Conservation (phyloP, 2,329 filamentous ascomycete species). For the Trichophyton schoenleinii region DNA sequence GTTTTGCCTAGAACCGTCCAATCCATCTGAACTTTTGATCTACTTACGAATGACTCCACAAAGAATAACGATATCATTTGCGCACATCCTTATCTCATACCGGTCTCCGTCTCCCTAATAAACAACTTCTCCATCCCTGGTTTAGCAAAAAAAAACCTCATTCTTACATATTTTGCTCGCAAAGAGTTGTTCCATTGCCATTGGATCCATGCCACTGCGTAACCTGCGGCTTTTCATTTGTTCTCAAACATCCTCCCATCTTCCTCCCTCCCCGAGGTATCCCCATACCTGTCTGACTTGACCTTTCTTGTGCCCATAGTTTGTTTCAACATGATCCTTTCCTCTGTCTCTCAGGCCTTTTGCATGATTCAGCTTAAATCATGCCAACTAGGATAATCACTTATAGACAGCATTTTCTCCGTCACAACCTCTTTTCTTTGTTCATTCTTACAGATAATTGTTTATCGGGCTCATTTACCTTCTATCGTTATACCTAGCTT, state of each 20-base stretch:
- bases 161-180: neutral
- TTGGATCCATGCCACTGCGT: neutral
- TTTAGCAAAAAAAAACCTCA: neutral
- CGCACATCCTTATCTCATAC: neutral
- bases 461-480: neutral
- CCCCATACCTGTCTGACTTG: neutral
- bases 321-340: neutral
- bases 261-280: neutral
- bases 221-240: neutral
- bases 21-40: conserved; percentile 55
- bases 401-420: conserved; percentile 3
- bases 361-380: neutral
- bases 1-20: conserved; percentile 50
- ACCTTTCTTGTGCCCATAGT: neutral
- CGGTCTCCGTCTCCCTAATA: neutral
- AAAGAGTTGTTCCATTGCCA: neutral
- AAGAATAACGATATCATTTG: conserved; percentile 3
- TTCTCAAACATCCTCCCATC: neutral
- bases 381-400: neutral
- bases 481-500: neutral
- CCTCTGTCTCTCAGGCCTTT: neutral
- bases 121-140: neutral
- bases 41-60: conserved; percentile 1
- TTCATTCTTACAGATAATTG: neutral
- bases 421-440: neutral